These are phyloP conservation scores for Pezicula neosporulosa DNA, from an alignment of 2,329 filamentous ascomycete species.

Conservation along the genomic window DNA sequence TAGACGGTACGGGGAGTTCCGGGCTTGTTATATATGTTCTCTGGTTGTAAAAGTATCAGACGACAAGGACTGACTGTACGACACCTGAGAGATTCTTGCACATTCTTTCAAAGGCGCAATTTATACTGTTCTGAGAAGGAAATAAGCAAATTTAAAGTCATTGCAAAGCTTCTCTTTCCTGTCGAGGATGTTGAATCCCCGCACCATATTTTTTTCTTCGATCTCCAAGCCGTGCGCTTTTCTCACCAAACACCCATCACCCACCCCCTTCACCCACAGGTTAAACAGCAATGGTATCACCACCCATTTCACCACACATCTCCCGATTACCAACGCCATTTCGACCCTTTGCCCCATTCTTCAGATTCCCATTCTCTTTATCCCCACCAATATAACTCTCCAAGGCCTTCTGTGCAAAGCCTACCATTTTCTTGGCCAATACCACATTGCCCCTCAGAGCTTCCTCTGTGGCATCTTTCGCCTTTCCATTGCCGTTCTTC, in stretches of 20 bases:
- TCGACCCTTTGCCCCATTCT: conserved; percentile 1
- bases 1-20: too few species aligned
- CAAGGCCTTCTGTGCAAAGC: conserved; percentile 35
- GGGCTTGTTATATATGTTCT: too few species aligned
- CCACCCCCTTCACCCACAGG: conserved; percentile 2
- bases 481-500: neutral
- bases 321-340: conserved; percentile 45
- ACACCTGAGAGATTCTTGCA: too few species aligned
- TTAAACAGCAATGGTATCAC: conserved; percentile 43
- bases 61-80: too few species aligned
- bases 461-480: conserved; percentile 35
- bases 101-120: too few species aligned
- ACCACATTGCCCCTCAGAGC: conserved; percentile 29
- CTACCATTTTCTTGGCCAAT: conserved; percentile 42
- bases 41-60: too few species aligned
- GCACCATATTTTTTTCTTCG: neutral
- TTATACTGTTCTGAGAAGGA: too few species aligned
- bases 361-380: conserved; percentile 1
- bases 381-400: conserved; percentile 9
- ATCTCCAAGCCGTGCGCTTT: neutral
- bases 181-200: conserved; percentile 11
- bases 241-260: neutral
- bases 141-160: too few species aligned
- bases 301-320: conserved; percentile 59
- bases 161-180: too few species aligned